Percentiles rank a stretch among this genome's conserved stretches.
These are phyloP conservation scores for Ceratobasidium sp. DNA, from an alignment of 1,284 basidiomycete species.

Conservation along the genomic window DNA sequence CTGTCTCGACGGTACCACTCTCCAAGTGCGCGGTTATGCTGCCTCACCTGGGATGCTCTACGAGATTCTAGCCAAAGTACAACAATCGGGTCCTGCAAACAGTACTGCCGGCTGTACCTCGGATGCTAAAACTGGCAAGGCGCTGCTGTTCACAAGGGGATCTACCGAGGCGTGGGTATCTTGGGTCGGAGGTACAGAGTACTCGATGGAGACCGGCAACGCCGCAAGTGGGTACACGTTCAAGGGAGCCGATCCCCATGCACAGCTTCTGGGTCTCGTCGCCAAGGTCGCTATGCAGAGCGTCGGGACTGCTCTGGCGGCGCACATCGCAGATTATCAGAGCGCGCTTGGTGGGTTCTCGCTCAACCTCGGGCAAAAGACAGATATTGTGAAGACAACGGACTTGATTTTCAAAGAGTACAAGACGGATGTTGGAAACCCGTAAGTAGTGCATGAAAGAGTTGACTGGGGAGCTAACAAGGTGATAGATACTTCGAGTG, in stretches of 20 bases:
- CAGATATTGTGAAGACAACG: conserved; percentile 62
- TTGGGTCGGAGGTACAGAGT: conserved; percentile 78
- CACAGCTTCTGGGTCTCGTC: conserved; percentile 56
- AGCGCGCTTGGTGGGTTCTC: conserved; percentile 58
- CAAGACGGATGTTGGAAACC: conserved; percentile 61
- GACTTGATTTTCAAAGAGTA: conserved; percentile 63
- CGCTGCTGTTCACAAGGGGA: conserved; percentile 54
- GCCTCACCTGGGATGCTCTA: conserved; percentile 68
- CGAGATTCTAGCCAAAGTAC: conserved; percentile 65
- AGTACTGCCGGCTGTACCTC: conserved; percentile 55
- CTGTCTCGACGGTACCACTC: conserved; percentile 63
- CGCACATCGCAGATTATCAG: conserved; percentile 61
- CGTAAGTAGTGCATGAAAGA: conserved; percentile 42
- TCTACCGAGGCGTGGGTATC: conserved; percentile 65
- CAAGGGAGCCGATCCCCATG: conserved; percentile 65
- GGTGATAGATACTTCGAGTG: conserved; percentile 64
- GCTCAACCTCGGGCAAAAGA: conserved; percentile 65
- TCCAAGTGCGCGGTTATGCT: conserved; percentile 63
- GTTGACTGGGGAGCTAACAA: neutral
- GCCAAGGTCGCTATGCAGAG: conserved; percentile 47
- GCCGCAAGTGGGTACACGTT: conserved; percentile 65
- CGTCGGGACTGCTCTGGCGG: conserved; percentile 20
- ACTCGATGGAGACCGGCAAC: conserved; percentile 66
- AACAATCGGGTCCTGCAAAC: conserved; percentile 53
- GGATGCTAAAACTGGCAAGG: conserved; percentile 5